A percentile compares a stretch with the other conserved stretches of the same genome.
These are phyloP conservation scores for Calonectria montana DNA, from an alignment of 2,329 filamentous ascomycete genomes.

Conservation along the genomic window DNA sequence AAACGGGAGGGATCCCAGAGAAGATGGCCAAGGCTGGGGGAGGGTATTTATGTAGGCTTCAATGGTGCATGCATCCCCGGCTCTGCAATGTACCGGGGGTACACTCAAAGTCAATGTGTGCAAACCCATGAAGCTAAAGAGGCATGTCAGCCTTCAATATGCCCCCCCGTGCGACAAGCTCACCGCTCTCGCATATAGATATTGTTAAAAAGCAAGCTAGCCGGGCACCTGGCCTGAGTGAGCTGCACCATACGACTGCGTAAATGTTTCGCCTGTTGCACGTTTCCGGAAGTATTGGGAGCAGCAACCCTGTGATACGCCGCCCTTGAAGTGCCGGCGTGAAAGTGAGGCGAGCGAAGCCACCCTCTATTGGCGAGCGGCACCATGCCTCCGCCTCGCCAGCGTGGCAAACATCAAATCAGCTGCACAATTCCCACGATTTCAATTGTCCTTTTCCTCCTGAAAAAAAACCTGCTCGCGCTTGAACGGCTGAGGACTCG, in stretches of 20 bases:
- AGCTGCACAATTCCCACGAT: slow-evolving; percentile 34
- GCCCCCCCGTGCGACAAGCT: slow-evolving; percentile 39
- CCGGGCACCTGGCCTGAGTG: slow-evolving; percentile 32
- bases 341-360: slow-evolving; percentile 45
- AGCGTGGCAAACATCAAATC: slow-evolving; percentile 44
- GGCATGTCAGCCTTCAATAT: slow-evolving; percentile 34
- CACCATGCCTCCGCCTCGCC: slow-evolving; percentile 40
- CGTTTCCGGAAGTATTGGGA: slow-evolving; percentile 36
- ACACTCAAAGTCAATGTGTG: slow-evolving; percentile 39
- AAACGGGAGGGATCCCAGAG: slow-evolving; percentile 25
- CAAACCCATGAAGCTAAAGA: slow-evolving; percentile 35
- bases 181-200: slow-evolving; percentile 40
- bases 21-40: slow-evolving; percentile 26
- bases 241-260: slow-evolving; percentile 34
- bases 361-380: slow-evolving; percentile 41
- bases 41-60: slow-evolving; percentile 42
- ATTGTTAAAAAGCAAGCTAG: slow-evolving; percentile 31
- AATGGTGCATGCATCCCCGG: slow-evolving; percentile 29
- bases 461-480: neutral
- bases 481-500: slow-evolving; percentile 12
- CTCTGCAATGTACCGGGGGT: slow-evolving; percentile 37
- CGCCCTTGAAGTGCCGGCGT: slow-evolving; percentile 30
- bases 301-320: slow-evolving; percentile 40
- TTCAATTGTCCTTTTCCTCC: slow-evolving; percentile 2
- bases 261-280: slow-evolving; percentile 38